These are phyloP conservation scores for Chamaecyparis obtusa DNA, from an alignment of 75 land plant species.

Conservation along the genomic window DNA sequence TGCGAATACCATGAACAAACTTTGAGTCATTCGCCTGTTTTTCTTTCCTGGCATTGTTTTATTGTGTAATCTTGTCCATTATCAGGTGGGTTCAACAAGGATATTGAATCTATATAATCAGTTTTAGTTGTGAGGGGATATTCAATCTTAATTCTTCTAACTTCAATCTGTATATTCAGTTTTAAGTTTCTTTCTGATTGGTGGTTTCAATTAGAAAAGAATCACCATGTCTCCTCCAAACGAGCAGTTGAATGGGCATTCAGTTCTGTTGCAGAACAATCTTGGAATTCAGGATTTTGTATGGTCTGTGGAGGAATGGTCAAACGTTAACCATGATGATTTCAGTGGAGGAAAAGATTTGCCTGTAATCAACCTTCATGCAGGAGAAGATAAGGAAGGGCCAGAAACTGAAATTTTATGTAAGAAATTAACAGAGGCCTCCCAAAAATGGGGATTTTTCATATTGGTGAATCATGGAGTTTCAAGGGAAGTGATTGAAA, in stretches of 20 bases:
- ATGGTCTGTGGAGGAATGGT: constrained; percentile 25
- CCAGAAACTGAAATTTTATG: neutral
- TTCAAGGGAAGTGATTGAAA: constrained; percentile 18
- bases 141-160: too few relatives aligned
- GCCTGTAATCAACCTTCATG: constrained; percentile 3
- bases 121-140: neutral
- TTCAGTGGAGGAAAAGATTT: constrained; percentile 13
- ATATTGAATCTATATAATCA: neutral
- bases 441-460: constrained; percentile 41
- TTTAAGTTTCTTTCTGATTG: neutral
- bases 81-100: too few relatives aligned
- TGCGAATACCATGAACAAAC: too few relatives aligned
- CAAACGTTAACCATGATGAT: constrained; percentile 22
- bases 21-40: too few relatives aligned
- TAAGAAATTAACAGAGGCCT: constrained; percentile 14
- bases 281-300: constrained; percentile 17
- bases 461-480: constrained; percentile 40
- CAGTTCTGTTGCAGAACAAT: neutral
- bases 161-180: neutral
- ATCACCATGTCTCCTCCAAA: neutral
- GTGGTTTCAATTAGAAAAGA: neutral
- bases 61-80: too few relatives aligned
- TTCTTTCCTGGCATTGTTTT: too few relatives aligned
- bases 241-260: neutral
- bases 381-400: neutral